Conservation (phyloP, 2,329 filamentous ascomycete species). For the Colletotrichum destructivum region DNA sequence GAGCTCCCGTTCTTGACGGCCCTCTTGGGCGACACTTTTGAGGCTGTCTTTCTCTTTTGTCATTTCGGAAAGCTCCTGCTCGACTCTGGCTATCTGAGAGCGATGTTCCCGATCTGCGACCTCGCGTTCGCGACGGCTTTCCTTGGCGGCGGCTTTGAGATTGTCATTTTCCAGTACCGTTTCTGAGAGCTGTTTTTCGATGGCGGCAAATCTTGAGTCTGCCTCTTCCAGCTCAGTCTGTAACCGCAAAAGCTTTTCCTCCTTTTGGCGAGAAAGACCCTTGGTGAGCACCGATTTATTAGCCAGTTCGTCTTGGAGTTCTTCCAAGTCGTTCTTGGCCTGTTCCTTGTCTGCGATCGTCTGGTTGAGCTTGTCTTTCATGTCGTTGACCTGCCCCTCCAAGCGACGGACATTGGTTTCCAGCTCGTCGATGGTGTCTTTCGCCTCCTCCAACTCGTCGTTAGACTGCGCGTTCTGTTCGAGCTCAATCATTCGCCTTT, state of each 20-base stretch:
- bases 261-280: slow-evolving; percentile 80
- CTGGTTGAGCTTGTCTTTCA: slow-evolving; percentile 68
- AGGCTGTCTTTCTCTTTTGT: slow-evolving; percentile 63
- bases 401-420: slow-evolving; percentile 68
- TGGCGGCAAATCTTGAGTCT: slow-evolving; percentile 62
- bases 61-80: slow-evolving; percentile 64
- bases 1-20: slow-evolving; percentile 60
- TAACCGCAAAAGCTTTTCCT: slow-evolving; percentile 77
- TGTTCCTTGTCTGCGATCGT: slow-evolving; percentile 69
- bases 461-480: slow-evolving; percentile 69
- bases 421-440: slow-evolving; percentile 71
- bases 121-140: slow-evolving; percentile 60
- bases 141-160: slow-evolving; percentile 61
- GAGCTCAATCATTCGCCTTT: slow-evolving; percentile 66
- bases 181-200: slow-evolving; percentile 66
- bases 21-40: slow-evolving; percentile 60
- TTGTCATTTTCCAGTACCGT: slow-evolving; percentile 63
- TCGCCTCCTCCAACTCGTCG: slow-evolving; percentile 69
- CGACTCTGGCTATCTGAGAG: slow-evolving; percentile 61
- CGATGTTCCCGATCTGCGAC: slow-evolving; percentile 55
- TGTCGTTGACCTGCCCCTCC: slow-evolving; percentile 68
- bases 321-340: slow-evolving; percentile 72
- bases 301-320: slow-evolving; percentile 82
- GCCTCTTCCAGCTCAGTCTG: slow-evolving; percentile 75
- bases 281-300: slow-evolving; percentile 85